These are phyloP conservation scores for Chlamydomonas incerta DNA, from an alignment of 139 green algal species.

Conservation along the genomic window DNA sequence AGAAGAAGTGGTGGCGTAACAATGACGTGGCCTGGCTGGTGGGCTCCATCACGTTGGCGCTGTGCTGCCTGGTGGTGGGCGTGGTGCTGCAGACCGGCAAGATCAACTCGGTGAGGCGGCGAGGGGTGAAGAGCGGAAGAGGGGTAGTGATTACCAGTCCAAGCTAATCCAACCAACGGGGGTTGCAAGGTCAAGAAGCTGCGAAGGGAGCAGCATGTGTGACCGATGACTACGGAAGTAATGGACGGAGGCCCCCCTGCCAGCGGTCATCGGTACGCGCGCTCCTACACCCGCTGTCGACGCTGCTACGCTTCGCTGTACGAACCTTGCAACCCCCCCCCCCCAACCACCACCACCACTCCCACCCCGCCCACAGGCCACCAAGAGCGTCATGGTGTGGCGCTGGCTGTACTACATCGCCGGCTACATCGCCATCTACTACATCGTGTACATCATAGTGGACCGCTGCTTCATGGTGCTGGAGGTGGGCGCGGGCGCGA, in stretches of 20 bases:
- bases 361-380: background rate
- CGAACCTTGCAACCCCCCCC: too few species aligned
- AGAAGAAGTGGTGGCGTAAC: background rate
- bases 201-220: too few species aligned
- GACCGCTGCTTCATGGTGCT: background rate
- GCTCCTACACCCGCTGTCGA: too few species aligned
- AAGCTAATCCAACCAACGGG: too few species aligned
- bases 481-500: background rate
- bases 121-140: too few species aligned
- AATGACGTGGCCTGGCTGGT: background rate
- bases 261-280: too few species aligned
- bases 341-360: too few species aligned
- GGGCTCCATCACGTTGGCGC: background rate
- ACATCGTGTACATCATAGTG: background rate
- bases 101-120: background rate
- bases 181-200: too few species aligned
- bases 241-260: too few species aligned
- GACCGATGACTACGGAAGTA: too few species aligned
- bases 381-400: background rate
- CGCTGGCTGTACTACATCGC: constrained; percentile 23
- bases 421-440: constrained; percentile 17
- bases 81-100: background rate
- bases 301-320: too few species aligned
- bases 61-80: background rate
- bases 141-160: too few species aligned